These are phyloP conservation scores for Exophiala sp. DNA, from an alignment of 2,329 filamentous ascomycete genomes.

Conservation along the genomic window DNA sequence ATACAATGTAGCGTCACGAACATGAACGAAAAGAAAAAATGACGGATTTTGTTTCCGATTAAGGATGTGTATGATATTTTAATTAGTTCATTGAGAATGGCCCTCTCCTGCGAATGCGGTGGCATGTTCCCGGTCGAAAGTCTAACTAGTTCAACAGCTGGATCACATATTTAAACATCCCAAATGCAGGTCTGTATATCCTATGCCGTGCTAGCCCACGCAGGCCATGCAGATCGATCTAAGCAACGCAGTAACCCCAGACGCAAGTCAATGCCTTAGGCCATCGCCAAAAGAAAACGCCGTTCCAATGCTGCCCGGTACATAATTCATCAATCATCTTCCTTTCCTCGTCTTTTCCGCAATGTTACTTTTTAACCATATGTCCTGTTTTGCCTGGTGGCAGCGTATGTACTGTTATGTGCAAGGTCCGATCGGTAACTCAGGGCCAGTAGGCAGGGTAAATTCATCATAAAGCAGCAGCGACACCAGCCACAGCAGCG, in stretches of 20 bases:
- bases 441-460: no score
- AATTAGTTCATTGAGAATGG: no score
- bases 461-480: background rate
- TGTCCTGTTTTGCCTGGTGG: no score
- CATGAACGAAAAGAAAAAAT: no score
- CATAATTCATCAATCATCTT: background rate
- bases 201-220: no score
- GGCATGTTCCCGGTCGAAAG: background rate
- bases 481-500: slow-evolving; percentile 5
- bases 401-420: background rate
- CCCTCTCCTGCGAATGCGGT: no score
- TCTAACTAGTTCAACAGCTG: background rate
- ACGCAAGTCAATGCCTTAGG: background rate
- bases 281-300: background rate
- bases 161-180: background rate
- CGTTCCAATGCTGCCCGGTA: background rate
- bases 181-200: no score
- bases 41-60: no score
- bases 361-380: no score
- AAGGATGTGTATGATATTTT: no score
- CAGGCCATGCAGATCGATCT: background rate
- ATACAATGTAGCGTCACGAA: no score
- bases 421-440: background rate
- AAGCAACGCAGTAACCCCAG: background rate
- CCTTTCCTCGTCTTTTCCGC: background rate